Conservation (phyloP, 2,329 filamentous ascomycete species). For the Aspergillus puulaauensis region DNA sequence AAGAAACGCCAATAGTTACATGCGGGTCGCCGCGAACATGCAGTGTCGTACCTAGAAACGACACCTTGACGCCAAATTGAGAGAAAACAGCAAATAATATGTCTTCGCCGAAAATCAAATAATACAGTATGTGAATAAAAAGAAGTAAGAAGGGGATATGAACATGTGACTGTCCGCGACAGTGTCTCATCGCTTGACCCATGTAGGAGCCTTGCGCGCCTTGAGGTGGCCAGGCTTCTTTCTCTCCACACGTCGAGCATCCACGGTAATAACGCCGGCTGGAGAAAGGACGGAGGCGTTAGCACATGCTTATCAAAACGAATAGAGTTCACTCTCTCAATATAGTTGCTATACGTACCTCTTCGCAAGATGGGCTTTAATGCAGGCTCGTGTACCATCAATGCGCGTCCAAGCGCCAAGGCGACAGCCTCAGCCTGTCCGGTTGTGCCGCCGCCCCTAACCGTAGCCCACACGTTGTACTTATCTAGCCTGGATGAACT, state of each 20-base stretch:
- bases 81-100: constrained; percentile 15
- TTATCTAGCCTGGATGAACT: constrained; percentile 82
- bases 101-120: constrained; percentile 20
- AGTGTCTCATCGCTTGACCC: constrained; percentile 75
- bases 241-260: constrained; percentile 89
- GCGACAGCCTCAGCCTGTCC: constrained; percentile 95
- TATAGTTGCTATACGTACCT: constrained; percentile 62
- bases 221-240: constrained; percentile 97
- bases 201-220: constrained; percentile 95
- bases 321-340: neutral
- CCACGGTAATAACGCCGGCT: constrained; percentile 92
- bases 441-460: constrained; percentile 83
- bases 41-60: constrained; percentile 19
- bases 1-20: constrained; percentile 23
- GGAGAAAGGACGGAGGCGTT: constrained; percentile 21
- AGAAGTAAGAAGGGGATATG: constrained; percentile 18
- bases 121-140: constrained; percentile 19
- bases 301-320: neutral
- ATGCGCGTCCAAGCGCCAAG: constrained; percentile 80
- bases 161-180: constrained; percentile 13
- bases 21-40: constrained; percentile 23
- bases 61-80: constrained; percentile 16
- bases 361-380: constrained; percentile 82
- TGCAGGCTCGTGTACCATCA: constrained; percentile 87
- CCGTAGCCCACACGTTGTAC: constrained; percentile 91